Base-by-base conservation (phyloP, 208 protist genomes). In the Lotmaria passim region DNA sequence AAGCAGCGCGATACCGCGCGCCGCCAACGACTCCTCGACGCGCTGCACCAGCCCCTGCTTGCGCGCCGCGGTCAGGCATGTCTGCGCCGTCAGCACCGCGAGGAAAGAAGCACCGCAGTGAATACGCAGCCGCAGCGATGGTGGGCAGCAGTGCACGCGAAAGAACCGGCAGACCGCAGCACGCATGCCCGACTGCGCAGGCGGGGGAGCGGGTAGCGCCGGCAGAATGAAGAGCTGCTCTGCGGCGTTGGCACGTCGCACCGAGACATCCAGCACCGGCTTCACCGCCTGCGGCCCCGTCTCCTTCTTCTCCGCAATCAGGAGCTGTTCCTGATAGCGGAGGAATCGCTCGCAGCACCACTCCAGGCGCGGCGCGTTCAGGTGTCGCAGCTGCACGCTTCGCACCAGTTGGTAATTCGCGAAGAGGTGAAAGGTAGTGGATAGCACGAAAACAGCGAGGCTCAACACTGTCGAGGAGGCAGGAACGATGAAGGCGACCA, bases 331-430 rank as follows among this genome's bases (percentile, higher is more conserved):
- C 7, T 76, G 28, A 28, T 46, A 39, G 15, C 5, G 21, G 21
- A n/a, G 44, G 66, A 60, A 80, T n/a, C 68, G 31, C 11, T 51
- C 50, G 4, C 87, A 44, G 47, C 77, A 87, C 57, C 78, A 79
- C 50, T 86, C 82, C 33, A 90, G 63, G 7, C 81, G 86, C 11
- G 87, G 83, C 14, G 61, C 63, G 57, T 92, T 92, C 43, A 92
- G 63, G 44, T 78, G 64, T 14, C 24, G 34, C 64, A 92, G 57
- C 52, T 80, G 67, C 44, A 82, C 61, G 1, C 23, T 62, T 2
- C 66, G 69, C 19, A 82, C 58, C 23, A 46, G 51, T 17, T 50
- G 19, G 48, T 86, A 78, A 72, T 88, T 90, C 34, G 75, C 55
- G 31, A 77, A 72, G 33, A 86, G 28, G 55, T 88, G 84, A 14